Evolutionary conservation across 2,329 filamentous ascomycete genomes (phyloP), one percentile per base, ranked within the genome.

Genomic region (Boeremia lycopersici): DNA sequence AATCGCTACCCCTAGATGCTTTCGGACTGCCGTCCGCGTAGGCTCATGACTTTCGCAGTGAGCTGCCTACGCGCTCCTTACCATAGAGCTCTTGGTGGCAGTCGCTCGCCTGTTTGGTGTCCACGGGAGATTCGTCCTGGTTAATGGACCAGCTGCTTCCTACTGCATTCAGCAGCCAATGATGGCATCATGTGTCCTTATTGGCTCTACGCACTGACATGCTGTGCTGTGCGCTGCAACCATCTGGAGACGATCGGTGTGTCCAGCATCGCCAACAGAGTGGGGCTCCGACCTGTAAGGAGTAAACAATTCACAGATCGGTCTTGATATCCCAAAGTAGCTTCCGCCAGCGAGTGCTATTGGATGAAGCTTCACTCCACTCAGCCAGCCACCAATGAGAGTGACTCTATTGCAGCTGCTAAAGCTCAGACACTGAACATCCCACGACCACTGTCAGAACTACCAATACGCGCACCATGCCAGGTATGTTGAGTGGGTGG

Each of bases 341-440:
- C 45, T 55, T 38, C 35, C 34, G 31, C 26, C 60, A 64, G 58
- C 62, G 54, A 58, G 44, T 31, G 40, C 46, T 49, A 59, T 42
- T 29, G 12, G 35, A 46, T 19, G 33, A 45, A 29, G 36, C 50
- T 57, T 43, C 41, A 47, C 38, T 59, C 47, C 60, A 56, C 47
- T 57, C 50, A 51, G 52, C 53, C 44, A 53, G 45, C 46, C 52
- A 56, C 39, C 65, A 68, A 67, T 67, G 28, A 53, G 31, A 33
- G 15, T 35, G 12, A 43, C 33, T 34, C 35, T 23, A 53, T 60
- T 47, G 45, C 26, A 54, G 48, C 43, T 49, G 48, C 41, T 43
- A 47, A 49, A 42, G 52, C 49, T 43, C 28, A 48, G 54, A 47
- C 45, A 10, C 35, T 26, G 33, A 34, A 26, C 23, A 58, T 49